Percentiles rank a stretch among this genome's conserved stretches.
Evolutionary conservation across 2,329 filamentous ascomycete genomes (phyloP).

Genomic region (Eutypa lata): DNA sequence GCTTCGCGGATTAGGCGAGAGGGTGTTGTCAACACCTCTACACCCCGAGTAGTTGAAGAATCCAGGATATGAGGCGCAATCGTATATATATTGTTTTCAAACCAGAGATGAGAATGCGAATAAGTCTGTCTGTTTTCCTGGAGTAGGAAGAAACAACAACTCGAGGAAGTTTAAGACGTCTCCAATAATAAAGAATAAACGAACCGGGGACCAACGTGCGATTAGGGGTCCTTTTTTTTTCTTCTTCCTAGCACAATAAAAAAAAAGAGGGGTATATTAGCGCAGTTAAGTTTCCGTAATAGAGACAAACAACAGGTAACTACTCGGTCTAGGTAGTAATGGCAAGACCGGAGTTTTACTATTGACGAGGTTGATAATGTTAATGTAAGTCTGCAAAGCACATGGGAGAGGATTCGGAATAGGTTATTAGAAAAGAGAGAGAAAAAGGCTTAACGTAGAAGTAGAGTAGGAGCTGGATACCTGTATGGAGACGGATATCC

Average conservation of each 20-base stretch:
- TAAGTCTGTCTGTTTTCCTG: not conserved
- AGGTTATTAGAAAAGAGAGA: not conserved
- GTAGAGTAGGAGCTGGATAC: not conserved
- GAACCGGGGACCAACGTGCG: not conserved
- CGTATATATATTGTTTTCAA: not conserved
- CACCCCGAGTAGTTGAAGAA: not conserved
- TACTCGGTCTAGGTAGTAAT: not conserved
- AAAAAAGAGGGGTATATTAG: slow-evolving; percentile 1
- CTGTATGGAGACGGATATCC: slow-evolving; percentile 3
- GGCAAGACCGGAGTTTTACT: not conserved
- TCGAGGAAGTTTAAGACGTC: not conserved
- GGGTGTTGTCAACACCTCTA: not conserved
- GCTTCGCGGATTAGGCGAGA: not conserved
- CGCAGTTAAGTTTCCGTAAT: not conserved
- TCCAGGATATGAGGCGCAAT: not conserved
- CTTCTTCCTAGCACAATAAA: not conserved
- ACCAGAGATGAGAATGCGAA: not conserved
- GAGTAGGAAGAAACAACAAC: not conserved
- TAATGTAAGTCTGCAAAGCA: too few species aligned
- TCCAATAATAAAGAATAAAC: not conserved
- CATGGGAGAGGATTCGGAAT: too few species aligned
- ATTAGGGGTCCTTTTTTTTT: not conserved
- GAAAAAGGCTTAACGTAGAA: not conserved
- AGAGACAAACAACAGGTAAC: not conserved
- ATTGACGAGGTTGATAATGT: not conserved